Evolutionary conservation across 768 basidiomycete genomes (phyloP).

Genomic region (Mycena albidolilacea): DNA sequence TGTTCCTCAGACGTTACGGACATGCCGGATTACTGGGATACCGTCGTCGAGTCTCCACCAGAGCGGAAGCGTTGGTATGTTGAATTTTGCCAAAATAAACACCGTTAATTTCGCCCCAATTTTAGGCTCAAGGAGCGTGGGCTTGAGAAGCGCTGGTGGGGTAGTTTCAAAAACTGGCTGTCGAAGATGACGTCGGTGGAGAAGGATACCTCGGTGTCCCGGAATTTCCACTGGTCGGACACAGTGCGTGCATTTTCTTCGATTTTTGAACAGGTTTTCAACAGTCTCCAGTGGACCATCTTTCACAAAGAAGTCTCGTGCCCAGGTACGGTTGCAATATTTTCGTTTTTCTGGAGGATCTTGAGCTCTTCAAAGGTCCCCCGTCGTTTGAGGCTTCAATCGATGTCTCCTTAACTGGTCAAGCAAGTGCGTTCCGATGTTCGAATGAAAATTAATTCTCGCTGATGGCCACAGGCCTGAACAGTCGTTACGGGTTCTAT

Average conservation of each 20-base stretch:
- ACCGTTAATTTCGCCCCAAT: not conserved
- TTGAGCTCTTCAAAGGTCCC: conserved; percentile 19
- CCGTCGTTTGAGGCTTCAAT: conserved; percentile 29
- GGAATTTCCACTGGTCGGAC: conserved; percentile 41
- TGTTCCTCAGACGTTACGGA: conserved; percentile 15
- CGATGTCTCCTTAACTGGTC: conserved; percentile 21
- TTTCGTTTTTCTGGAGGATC: too few species aligned
- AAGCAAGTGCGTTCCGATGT: conserved; percentile 8
- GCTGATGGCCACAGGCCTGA: conserved; percentile 13
- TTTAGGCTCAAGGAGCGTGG: conserved; percentile 19
- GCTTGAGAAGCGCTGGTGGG: conserved; percentile 42
- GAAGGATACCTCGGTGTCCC: conserved; percentile 19
- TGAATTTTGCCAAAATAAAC: conserved; percentile 14
- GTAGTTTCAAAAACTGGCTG: conserved; percentile 41
- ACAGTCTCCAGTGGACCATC: conserved; percentile 35
- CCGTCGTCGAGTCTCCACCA: conserved; percentile 39
- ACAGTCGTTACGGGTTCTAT: conserved; percentile 40
- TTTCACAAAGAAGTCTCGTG: conserved; percentile 29
- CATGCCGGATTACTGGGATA: conserved; percentile 39
- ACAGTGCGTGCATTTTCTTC: conserved; percentile 7
- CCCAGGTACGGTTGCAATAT: conserved; percentile 14
- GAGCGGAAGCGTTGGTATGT: conserved; percentile 35
- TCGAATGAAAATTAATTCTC: not conserved
- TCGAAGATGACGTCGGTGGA: conserved; percentile 28
- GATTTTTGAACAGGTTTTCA: not conserved